A percentile compares a stretch with the other conserved stretches of the same genome.
Conservation (phyloP, 441 rosid genomes). For the Omphalea diandra region DNA sequence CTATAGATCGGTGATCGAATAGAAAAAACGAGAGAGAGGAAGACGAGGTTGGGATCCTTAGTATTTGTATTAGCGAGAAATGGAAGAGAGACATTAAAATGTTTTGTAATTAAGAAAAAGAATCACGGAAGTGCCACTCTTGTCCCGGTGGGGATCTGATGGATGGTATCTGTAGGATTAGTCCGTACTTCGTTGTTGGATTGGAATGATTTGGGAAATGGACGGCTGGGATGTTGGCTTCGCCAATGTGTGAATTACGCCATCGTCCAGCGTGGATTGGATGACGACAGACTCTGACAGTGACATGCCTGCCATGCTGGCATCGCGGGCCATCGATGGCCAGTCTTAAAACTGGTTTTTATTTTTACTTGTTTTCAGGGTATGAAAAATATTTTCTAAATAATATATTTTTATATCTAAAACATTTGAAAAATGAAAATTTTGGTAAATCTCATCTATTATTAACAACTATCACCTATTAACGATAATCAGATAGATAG, state of each 20-base stretch:
- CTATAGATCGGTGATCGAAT: conserved; percentile 27
- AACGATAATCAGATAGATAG: too few species aligned
- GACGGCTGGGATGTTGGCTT: not conserved
- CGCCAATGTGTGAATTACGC: not conserved
- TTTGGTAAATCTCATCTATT: too few species aligned
- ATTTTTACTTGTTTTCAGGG: not conserved
- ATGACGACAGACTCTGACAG: not conserved
- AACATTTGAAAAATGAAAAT: not conserved
- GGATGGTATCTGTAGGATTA: not conserved
- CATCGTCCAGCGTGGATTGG: not conserved
- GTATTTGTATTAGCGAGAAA: conserved; percentile 4
- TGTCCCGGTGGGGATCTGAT: conserved; percentile 5
- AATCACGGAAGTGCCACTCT: conserved; percentile 35
- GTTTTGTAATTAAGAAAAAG: conserved; percentile 21
- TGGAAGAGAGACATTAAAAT: conserved; percentile 5
- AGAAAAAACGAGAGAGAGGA: not conserved
- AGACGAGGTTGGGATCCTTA: not conserved
- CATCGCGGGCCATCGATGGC: not conserved
- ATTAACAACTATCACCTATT: too few species aligned
- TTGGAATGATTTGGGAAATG: not conserved
- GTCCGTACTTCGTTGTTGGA: not conserved
- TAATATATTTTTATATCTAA: too few species aligned
- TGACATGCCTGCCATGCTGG: not conserved
- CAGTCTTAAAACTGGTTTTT: not conserved
- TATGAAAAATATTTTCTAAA: too few species aligned